A percentile compares a stretch with the other conserved stretches of the same genome.
Evolutionary conservation across 139 green algal genomes (phyloP).

Genomic region (Choricystis sp.): DNA sequence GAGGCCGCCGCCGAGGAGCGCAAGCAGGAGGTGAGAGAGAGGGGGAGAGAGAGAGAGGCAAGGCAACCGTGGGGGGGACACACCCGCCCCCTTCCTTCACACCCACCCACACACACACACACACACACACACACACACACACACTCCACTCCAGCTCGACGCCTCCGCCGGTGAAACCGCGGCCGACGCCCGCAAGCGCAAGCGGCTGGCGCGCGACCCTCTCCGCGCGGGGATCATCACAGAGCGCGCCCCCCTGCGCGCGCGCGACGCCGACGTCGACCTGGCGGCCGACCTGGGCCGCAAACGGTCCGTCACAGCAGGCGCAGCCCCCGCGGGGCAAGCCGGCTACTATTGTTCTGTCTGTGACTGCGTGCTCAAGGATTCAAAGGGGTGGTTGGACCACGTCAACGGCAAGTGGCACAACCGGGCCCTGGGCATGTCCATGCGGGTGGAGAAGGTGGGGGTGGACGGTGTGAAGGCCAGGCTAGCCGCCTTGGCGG

Average conservation of each 20-base stretch:
- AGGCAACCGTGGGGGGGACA: conserved; percentile 42
- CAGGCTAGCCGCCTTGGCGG: not conserved
- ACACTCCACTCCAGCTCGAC: not conserved
- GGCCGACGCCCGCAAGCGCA: not conserved
- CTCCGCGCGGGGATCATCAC: conserved; percentile 79
- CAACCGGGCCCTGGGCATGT: conserved; percentile 88
- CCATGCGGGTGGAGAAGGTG: conserved; percentile 77
- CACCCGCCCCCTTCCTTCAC: not conserved
- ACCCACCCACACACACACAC: not conserved
- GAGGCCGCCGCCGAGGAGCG: conserved; percentile 42
- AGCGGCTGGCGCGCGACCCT: conserved; percentile 49
- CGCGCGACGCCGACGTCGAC: conserved; percentile 60
- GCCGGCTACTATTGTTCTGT: conserved; percentile 91
- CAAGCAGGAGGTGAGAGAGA: conserved; percentile 19
- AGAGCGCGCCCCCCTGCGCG: conserved; percentile 47
- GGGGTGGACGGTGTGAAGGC: conserved; percentile 26
- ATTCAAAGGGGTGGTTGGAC: conserved; percentile 87
- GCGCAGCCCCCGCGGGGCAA: conserved; percentile 4
- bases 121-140: not conserved
- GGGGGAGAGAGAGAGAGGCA: conserved; percentile 41
- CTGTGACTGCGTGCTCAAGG: conserved; percentile 85
- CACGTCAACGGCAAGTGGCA: conserved; percentile 99
- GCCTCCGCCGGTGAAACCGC: not conserved
- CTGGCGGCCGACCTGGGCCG: conserved; percentile 26
- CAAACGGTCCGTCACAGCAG: not conserved